phyloP scores from a whole-genome alignment of 148 eudicot genomes.

The Amaranthus cruentus region DNA sequence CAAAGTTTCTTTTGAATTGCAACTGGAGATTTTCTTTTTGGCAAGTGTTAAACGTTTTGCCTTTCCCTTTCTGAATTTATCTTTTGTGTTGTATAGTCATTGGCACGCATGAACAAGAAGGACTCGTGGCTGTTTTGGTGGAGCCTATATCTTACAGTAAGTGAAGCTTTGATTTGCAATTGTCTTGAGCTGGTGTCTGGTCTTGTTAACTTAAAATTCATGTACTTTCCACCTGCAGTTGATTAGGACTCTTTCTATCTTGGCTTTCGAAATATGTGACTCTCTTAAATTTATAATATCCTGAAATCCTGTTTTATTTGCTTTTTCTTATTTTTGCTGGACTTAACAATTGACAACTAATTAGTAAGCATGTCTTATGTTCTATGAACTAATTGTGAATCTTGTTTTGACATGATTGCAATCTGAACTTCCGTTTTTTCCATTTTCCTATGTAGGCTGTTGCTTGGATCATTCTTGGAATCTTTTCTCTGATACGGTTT shows the following conservation, averaged over 20 bases:
- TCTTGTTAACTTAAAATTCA: background rate
- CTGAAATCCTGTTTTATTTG: background rate
- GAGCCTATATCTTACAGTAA: constrained; percentile 88
- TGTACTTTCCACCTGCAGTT: background rate
- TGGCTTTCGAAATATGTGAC: background rate
- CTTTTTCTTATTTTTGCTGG: background rate
- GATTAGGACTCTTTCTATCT: background rate
- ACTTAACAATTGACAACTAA: too few relatives aligned
- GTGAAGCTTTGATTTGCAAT: constrained; percentile 18
- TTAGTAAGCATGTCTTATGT: too few relatives aligned
- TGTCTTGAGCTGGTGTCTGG: background rate
- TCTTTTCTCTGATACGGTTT: constrained; percentile 89
- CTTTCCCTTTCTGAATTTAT: constrained; percentile 10
- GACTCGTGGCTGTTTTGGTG: constrained; percentile 99
- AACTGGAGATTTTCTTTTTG: background rate
- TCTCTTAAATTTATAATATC: background rate
- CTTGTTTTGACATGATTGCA: background rate
- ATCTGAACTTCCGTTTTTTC: constrained; percentile 5
- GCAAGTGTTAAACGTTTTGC: background rate
- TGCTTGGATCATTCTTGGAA: constrained; percentile 72
- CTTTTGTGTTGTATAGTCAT: constrained; percentile 41
- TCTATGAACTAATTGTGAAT: background rate
- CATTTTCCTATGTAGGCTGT: constrained; percentile 56
- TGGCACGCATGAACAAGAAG: constrained; percentile 97
- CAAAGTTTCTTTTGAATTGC: background rate